Conservation (phyloP, 106 monocot genomes). For the Chionographis japonica region DNA sequence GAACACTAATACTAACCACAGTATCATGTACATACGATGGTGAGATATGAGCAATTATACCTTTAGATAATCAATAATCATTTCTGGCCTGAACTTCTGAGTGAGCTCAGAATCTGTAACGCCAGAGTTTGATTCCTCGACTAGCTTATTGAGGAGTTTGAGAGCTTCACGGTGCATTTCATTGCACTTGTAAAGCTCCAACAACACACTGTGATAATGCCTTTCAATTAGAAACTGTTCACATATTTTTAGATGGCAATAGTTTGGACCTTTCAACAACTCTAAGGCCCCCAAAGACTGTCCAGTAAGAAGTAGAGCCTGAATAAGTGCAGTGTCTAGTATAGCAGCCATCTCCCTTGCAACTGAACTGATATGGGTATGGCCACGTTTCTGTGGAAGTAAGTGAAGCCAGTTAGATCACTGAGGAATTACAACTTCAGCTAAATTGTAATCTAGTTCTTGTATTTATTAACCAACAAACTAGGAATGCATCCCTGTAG, state of each 20-base stretch:
- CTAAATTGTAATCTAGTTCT: background rate
- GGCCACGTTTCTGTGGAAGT: conserved; percentile 51
- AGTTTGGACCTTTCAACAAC: conserved; percentile 84
- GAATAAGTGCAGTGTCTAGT: conserved; percentile 87
- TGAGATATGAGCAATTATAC: conserved; percentile 22
- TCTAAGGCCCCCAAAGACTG: conserved; percentile 63
- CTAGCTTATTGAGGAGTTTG: conserved; percentile 64
- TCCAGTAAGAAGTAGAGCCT: conserved; percentile 80
- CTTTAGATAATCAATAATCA: conserved; percentile 98
- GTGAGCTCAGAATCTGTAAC: conserved; percentile 26
- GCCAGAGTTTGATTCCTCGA: conserved; percentile 66
- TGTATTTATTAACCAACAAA: no score
- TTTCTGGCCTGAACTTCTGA: conserved; percentile 68
- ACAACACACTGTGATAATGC: conserved; percentile 43
- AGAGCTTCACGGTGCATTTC: conserved; percentile 94
- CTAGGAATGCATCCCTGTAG: no score
- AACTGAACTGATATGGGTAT: conserved; percentile 68
- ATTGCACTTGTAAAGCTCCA: conserved; percentile 86
- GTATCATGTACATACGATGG: background rate
- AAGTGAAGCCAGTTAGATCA: conserved; percentile 18
- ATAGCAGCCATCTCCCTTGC: conserved; percentile 82
- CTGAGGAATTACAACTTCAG: conserved; percentile 1
- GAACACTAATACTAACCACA: background rate
- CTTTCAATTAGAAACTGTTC: conserved; percentile 74
- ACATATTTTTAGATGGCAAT: conserved; percentile 88